Percentiles rank a stretch among this genome's conserved stretches.
Evolutionary conservation across 1,284 basidiomycete species (phyloP).

Genomic region (Ustilago loliicola): DNA sequence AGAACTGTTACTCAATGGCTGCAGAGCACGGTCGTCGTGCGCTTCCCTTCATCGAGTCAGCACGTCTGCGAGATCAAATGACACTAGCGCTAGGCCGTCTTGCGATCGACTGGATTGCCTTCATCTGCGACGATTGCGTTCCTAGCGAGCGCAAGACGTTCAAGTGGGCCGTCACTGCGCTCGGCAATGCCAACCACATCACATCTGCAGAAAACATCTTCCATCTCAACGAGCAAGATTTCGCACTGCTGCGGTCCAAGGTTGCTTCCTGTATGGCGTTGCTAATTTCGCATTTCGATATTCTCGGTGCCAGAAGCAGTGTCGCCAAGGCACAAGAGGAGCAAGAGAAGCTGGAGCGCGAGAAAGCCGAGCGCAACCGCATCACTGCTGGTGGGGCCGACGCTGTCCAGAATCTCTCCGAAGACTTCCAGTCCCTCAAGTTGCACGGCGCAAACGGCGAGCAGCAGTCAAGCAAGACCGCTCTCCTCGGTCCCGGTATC

Average conservation of each 20-base stretch:
- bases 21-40: conserved; percentile 77
- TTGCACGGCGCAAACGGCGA: conserved; percentile 73
- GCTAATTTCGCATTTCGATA: conserved; percentile 96
- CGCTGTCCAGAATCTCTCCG: conserved; percentile 29
- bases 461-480: conserved; percentile 75
- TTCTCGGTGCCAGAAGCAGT: conserved; percentile 73
- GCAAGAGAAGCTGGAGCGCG: conserved; percentile 62
- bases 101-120: conserved; percentile 83
- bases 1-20: conserved; percentile 97
- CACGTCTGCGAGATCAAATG: conserved; percentile 60
- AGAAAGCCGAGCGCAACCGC: conserved; percentile 55
- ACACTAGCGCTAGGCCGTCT: conserved; percentile 64
- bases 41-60: conserved; percentile 67
- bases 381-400: conserved; percentile 49
- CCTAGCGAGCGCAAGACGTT: conserved; percentile 96
- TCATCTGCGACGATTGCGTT: conserved; percentile 98
- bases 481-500: conserved; percentile 41
- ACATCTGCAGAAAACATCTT: conserved; percentile 88
- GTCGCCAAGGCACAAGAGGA: conserved; percentile 67
- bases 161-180: conserved; percentile 96
- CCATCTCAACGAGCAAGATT: conserved; percentile 84
- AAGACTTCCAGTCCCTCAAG: conserved; percentile 41
- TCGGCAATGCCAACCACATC: conserved; percentile 91
- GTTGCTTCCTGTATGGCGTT: conserved; percentile 97
- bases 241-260: conserved; percentile 84